Conservation (phyloP, 179 eudicot genomes). For the Silene vulgaris region DNA sequence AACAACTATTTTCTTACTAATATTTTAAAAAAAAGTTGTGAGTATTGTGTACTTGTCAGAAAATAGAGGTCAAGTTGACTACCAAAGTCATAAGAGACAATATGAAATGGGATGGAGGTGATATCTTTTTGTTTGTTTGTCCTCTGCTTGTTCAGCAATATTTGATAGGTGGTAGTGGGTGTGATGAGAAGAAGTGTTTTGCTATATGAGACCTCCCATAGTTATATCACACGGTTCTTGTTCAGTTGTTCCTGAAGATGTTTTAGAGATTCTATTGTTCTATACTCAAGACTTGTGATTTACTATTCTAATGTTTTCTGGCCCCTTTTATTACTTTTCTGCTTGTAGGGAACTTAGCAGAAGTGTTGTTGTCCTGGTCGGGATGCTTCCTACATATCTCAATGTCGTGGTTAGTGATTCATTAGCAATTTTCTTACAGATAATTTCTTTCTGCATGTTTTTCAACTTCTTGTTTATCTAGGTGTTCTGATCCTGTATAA, state of each 20-base stretch:
- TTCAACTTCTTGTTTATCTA: conserved; percentile 6
- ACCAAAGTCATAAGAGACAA: too few species aligned
- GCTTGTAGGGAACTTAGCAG: conserved; percentile 65
- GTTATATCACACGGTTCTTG: not conserved
- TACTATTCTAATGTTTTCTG: conserved; percentile 21
- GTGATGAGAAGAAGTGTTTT: too few species aligned
- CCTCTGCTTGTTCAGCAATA: too few species aligned
- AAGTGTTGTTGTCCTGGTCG: conserved; percentile 61
- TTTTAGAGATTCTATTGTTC: not conserved
- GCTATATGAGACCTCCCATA: too few species aligned
- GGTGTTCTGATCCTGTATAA: not conserved
- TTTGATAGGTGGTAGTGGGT: too few species aligned
- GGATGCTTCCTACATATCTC: conserved; percentile 84
- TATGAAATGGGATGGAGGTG: too few species aligned
- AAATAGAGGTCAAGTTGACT: too few species aligned
- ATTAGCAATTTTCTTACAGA: not conserved
- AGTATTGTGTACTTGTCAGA: too few species aligned
- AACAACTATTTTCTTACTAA: too few species aligned
- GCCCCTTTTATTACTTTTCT: not conserved
- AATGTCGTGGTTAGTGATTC: conserved; percentile 64
- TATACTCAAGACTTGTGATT: not conserved
- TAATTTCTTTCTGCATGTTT: not conserved
- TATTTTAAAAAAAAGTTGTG: too few species aligned
- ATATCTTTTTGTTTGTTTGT: too few species aligned
- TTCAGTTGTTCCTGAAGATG: not conserved